A percentile compares a stretch with the other conserved stretches of the same genome.
Conservation (phyloP, 192 early-diverging fungal genomes). For the Coemansia sp. region DNA sequence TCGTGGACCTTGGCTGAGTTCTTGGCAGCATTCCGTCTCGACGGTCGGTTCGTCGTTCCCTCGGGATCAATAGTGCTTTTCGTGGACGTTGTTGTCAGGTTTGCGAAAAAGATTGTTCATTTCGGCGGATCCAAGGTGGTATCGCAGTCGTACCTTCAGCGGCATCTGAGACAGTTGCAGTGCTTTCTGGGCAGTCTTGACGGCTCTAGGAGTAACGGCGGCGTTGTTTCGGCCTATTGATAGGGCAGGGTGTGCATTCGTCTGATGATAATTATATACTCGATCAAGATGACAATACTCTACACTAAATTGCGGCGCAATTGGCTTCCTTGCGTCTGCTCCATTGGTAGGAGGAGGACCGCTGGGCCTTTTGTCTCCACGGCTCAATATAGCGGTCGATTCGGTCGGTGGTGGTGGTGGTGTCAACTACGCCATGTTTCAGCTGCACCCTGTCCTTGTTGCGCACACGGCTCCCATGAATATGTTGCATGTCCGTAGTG, state of each 20-base stretch:
- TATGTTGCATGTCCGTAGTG: no score
- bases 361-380: no score
- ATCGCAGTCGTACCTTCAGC: background rate
- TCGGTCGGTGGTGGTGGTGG: no score
- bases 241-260: background rate
- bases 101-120: slow-evolving; percentile 31
- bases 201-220: background rate
- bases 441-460: no score
- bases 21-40: slow-evolving; percentile 26
- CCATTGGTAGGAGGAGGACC: no score
- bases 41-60: slow-evolving; percentile 21
- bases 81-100: slow-evolving; percentile 31
- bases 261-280: background rate
- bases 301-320: no score
- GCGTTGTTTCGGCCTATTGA: background rate
- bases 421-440: no score
- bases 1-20: slow-evolving; percentile 44
- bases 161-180: slow-evolving; percentile 33
- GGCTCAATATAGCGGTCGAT: no score
- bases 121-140: slow-evolving; percentile 19
- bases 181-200: slow-evolving; percentile 13
- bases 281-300: no score
- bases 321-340: no score
- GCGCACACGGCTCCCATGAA: no score
- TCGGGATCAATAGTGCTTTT: slow-evolving; percentile 34